Evolutionary conservation across 768 basidiomycete genomes (phyloP).

Genomic region (Suillus luteus): DNA sequence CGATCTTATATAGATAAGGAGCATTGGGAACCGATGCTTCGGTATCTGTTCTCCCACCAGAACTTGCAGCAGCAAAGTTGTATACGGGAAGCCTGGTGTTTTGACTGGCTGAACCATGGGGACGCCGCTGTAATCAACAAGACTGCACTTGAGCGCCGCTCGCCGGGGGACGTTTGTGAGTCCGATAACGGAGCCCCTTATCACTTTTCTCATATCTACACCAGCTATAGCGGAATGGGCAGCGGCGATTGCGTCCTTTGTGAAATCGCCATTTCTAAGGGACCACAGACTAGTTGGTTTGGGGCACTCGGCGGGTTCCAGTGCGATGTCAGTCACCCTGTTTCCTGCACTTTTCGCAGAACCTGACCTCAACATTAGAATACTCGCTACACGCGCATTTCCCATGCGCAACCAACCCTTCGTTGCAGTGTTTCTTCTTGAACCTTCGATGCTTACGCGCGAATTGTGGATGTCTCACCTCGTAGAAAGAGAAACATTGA

Average conservation of each 20-base stretch:
- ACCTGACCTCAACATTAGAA: constrained; percentile 26
- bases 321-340: constrained; percentile 35
- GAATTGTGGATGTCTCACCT: constrained; percentile 39
- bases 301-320: constrained; percentile 49
- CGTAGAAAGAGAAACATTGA: constrained; percentile 39
- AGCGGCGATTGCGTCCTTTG: constrained; percentile 37
- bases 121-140: constrained; percentile 49
- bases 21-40: constrained; percentile 53
- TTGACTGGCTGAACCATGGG: constrained; percentile 55
- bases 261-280: constrained; percentile 32
- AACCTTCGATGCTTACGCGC: constrained; percentile 44
- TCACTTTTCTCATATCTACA: constrained; percentile 3
- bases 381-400: constrained; percentile 40
- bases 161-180: constrained; percentile 39
- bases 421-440: constrained; percentile 44
- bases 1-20: constrained; percentile 47
- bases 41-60: constrained; percentile 38
- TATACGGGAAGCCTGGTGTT: constrained; percentile 50
- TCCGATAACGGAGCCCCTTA: constrained; percentile 11
- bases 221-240: constrained; percentile 43
- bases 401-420: constrained; percentile 32
- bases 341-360: not conserved
- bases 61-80: constrained; percentile 19
- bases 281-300: constrained; percentile 41
- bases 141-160: constrained; percentile 31